Base-by-base conservation (phyloP, 2,329 filamentous ascomycete genomes). In the Nectriaceae sp. region DNA sequence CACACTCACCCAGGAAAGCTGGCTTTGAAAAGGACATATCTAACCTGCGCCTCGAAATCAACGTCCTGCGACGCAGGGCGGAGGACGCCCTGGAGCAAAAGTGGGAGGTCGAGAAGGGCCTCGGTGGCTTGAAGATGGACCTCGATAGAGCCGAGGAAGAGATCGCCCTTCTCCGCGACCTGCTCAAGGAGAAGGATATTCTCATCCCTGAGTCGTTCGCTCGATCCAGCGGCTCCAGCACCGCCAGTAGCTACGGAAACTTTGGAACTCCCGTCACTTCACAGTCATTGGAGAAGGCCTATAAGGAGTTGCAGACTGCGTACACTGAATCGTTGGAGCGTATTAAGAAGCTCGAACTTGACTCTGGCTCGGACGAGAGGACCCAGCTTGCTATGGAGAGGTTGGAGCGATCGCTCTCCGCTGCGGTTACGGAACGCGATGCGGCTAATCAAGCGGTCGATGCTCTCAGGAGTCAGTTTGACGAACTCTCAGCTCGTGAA, bases 41-140 rank as follows among this genome's bases (percentile, higher is more conserved):
- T 2, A 85, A 80, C 53, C 76, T 97, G 37, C 86, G 91, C 50
- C 84, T 87, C 20, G 94, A 99, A 66, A 88, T 99, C 53, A 89
- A 88, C 43, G 81, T 87, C 15, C 78, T 99, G 47, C 85, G 94
- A 37, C 87, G 87, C 53, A 85, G 94, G 45, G 93, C 93, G 22
- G 93, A 99, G 61, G 93, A 97, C 55, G 93, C 93, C 15, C 80
- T 97, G 13, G 90, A 96, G 64, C 89, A 96, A 63, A 97, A 97
- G 70, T 97, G 90, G 87, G 88, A 95, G 65, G 93, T 92, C 53
- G 93, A 97, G 71, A 95, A 95, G 71, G 90, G 90, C 16, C 75
- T 97, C 2, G 81, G 84, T 44, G 90, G 92, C 46, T 74, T 97
- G 47, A 96, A 96, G 74, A 97, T 96, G 88, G 93, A 97, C 65